Base-by-base conservation (phyloP, 257 asterid species). In the Linaria vulgaris region DNA sequence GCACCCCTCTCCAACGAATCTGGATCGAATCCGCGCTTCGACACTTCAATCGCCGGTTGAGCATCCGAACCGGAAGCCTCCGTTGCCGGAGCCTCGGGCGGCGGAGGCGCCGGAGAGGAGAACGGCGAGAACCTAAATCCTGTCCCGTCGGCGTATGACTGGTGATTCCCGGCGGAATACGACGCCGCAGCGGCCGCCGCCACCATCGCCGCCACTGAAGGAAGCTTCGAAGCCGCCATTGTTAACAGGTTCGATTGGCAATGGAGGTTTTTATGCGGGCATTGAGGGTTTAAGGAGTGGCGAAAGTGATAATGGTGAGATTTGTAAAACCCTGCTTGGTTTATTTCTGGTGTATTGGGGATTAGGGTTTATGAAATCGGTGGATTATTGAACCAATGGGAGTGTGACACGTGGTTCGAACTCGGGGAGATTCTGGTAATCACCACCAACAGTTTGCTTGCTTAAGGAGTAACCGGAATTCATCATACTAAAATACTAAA, bases 1-100 rank as follows among this genome's bases (percentile, higher is more conserved):
- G 99, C 99, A 23, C 85, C 96, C 64, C 90, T 82, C 78, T 89
- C 97, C 67, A 89, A 68, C 3, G 88, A 67, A 54, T 81, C 87
- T 4, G 96, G 92, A 71, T 94, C 88, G 52, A 92, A 92, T 38
- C 89, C 96, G 16, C 83, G 65, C 71, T 78, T 81, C 20, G 87
- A 76, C 59, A 78, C 96, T 45, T 87, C 99, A 11, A 63, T 74
- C 23, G 79, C 72, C n/a, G 90, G 67, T 16, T 61, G 75, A 52
- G 85, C 21, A 69, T 69, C 88, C 46, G 91, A 76, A 25, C 66
- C 82, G 4, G 90, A 31, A 43, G 63, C 48, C 15, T 73, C 86
- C 59, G 74, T 14, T 12, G 49, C 58, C 13, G 74, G 46, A 39
- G 63, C 70, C 49, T 70, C 77, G n/a, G n/a, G n/a, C 6, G 83